Conservation (phyloP, 2,329 filamentous ascomycete species). For the Diaporthe capsici region DNA sequence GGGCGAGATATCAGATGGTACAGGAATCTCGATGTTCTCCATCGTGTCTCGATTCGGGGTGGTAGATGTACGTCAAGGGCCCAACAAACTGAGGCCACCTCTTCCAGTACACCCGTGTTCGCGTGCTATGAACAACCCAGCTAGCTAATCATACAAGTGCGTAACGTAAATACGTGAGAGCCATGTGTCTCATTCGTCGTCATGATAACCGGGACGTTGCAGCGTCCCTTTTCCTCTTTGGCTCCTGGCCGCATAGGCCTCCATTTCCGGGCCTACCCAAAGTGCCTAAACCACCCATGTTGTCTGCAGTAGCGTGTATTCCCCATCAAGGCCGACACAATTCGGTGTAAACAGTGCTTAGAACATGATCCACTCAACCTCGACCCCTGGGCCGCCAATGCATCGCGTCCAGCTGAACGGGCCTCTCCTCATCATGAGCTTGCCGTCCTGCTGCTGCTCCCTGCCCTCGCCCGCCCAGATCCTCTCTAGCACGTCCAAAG, state of each 20-base stretch:
- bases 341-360: conserved; percentile 51
- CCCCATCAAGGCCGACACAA: neutral
- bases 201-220: conserved; percentile 20
- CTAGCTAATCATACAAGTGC: conserved; percentile 34
- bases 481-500: conserved; percentile 86
- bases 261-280: neutral
- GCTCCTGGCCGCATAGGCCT: conserved; percentile 2
- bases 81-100: conserved; percentile 8
- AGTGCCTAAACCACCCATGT: neutral
- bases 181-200: conserved; percentile 23
- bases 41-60: conserved; percentile 26
- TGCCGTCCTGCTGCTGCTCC: conserved; percentile 54
- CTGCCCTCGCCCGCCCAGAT: conserved; percentile 77
- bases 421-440: conserved; percentile 57
- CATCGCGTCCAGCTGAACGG: conserved; percentile 72
- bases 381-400: conserved; percentile 68
- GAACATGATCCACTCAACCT: conserved; percentile 79
- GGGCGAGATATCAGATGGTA: neutral
- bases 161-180: conserved; percentile 28
- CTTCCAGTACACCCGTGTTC: neutral
- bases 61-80: neutral
- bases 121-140: conserved; percentile 9
- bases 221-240: conserved; percentile 20
- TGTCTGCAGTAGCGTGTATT: conserved; percentile 7
- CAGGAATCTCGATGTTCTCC: conserved; percentile 25